phyloP scores from a whole-genome alignment of 805 yeast genomes.

The Ogataea glucozyma region DNA sequence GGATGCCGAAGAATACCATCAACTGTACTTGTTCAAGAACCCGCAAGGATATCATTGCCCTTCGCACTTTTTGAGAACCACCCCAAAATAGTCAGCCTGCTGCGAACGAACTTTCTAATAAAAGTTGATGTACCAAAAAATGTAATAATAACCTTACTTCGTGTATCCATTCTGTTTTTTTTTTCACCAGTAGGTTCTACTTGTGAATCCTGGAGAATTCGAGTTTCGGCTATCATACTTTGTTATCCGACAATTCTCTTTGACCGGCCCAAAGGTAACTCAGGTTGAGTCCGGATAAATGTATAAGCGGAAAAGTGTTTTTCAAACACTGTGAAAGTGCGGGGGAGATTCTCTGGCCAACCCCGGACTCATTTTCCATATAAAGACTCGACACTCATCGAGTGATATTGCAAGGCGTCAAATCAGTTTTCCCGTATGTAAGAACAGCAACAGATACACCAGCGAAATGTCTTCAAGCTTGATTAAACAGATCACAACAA shows the following conservation, averaged over 20 bases:
- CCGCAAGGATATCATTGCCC: constrained; percentile 91
- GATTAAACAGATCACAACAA: constrained; percentile 20
- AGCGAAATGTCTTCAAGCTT: constrained; percentile 12
- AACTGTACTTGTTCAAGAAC: constrained; percentile 72
- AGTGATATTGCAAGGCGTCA: too few relatives aligned
- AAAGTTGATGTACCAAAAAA: neutral
- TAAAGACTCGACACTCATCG: neutral
- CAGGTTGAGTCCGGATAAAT: constrained; percentile 2
- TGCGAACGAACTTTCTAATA: neutral
- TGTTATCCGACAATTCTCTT: neutral
- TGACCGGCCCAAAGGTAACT: neutral
- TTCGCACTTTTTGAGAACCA: constrained; percentile 74
- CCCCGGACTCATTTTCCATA: neutral
- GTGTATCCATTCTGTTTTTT: too few relatives aligned
- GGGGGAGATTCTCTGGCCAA: constrained; percentile 2
- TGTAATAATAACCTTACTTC: neutral
- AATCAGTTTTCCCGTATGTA: too few relatives aligned
- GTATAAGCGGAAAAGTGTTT: constrained; percentile 7
- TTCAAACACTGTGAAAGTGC: neutral
- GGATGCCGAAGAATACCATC: constrained; percentile 98
- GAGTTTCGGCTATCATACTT: neutral
- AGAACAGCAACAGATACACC: neutral
- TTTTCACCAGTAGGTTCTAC: too few relatives aligned
- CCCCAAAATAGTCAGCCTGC: constrained; percentile 42
- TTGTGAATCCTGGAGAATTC: too few relatives aligned